Evolutionary conservation across 2,329 filamentous ascomycete species (phyloP).

Genomic region (Colletotrichum orbiculare): DNA sequence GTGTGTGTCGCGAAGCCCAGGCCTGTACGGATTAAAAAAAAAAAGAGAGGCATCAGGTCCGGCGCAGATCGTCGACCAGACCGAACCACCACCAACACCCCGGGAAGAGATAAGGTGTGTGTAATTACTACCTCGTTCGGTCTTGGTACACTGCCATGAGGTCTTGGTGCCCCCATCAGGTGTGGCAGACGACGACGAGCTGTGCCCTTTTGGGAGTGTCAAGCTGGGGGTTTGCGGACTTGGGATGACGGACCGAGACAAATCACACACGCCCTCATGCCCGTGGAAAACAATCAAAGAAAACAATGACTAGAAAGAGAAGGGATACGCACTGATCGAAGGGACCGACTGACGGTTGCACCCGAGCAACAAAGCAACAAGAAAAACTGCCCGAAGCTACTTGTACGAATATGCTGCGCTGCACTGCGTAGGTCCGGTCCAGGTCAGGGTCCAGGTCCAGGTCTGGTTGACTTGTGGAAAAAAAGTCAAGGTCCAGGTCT

Average conservation of each 20-base stretch:
- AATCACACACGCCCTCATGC: neutral
- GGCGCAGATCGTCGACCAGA: neutral
- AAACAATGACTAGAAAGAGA: neutral
- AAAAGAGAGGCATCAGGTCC: neutral
- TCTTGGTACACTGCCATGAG: no score
- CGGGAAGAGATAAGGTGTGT: neutral
- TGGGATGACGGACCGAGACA: neutral
- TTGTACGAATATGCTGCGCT: neutral
- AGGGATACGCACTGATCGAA: conserved; percentile 9
- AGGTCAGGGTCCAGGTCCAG: conserved; percentile 3
- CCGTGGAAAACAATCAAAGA: neutral
- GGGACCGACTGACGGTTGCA: neutral
- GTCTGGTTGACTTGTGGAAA: neutral
- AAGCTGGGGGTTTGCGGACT: no score
- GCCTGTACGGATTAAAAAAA: neutral
- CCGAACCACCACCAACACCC: no score
- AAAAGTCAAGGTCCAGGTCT: neutral
- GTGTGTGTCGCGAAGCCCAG: neutral
- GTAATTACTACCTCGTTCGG: neutral
- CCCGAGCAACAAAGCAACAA: conserved; percentile 21
- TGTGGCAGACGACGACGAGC: no score
- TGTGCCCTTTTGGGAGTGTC: no score
- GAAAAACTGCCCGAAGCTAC: no score
- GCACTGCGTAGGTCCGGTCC: no score
- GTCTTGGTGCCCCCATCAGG: no score